Evolutionary conservation across 2,329 filamentous ascomycete genomes (phyloP), one percentile per base, ranked within the genome.

Genomic region (Mycosphaerella arachidis): DNA sequence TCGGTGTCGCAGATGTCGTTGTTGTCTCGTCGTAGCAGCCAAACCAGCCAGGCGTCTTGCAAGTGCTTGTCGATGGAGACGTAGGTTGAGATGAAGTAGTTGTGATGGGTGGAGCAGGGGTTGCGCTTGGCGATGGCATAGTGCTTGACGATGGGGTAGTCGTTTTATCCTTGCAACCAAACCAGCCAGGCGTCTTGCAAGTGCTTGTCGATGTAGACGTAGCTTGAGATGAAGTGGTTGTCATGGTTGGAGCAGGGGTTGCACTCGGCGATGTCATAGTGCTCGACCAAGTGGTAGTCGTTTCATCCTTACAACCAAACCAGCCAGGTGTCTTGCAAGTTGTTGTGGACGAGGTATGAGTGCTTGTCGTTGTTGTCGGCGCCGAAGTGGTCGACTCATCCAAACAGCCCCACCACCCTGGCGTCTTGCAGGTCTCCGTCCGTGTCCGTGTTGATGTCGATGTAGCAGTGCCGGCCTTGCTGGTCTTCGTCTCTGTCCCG

Each of bases 21-120:
- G 70, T 79, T 7, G 73, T 76, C 59, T 82, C 84, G 45, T 86
- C 84, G 72, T 85, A 86, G 71, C 86, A 91, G 16, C 90, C 91
- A 86, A 88, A 96, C 92, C 92, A 96, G 8, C 92, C 91, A 31
- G 92, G 92, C 1, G 92, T 96, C 74, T 94, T 83, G 77, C 92
- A 96, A 0, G 91, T 96, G 55, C 87, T 86, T 0, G 92, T 96
- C 51, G 91, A 82, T 1, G 87, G 92, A 54, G 82, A 76, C 2
- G 85, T 89, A 48, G 83, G 82, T 3, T 84, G 86, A 8, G 72
- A 9, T 83, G 59, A 62, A 43, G 64, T 64, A 10, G 62, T 60
- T 20, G 59, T 60, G 43, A 65, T 63, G 4, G 63, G 68, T 5
- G 66, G 63, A 2, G 62, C 65, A 7, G 69, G 67, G 9, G 58